phyloP scores from a whole-genome alignment of 805 yeast genomes.

The Pichia deserticola region DNA sequence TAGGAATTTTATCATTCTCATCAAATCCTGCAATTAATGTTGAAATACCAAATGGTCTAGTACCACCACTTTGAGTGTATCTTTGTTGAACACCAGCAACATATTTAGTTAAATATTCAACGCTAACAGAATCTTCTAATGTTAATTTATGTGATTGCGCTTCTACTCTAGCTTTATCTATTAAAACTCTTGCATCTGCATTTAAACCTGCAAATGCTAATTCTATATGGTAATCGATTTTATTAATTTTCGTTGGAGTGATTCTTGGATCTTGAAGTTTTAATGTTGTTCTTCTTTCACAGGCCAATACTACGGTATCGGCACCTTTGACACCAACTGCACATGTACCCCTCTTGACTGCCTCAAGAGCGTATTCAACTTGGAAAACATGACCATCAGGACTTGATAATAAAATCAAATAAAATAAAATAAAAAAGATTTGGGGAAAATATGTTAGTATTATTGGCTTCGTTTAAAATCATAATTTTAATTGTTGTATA shows the following conservation, averaged over 20 bases:
- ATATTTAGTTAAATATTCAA: slow-evolving; percentile 87
- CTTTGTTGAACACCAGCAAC: slow-evolving; percentile 98
- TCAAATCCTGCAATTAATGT: slow-evolving; percentile 96
- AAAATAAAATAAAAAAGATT: not conserved
- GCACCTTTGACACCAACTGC: slow-evolving; percentile 95
- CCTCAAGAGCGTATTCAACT: slow-evolving; percentile 96
- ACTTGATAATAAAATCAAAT: slow-evolving; percentile 29
- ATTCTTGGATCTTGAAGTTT: slow-evolving; percentile 95
- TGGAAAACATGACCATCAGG: slow-evolving; percentile 99
- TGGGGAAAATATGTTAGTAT: not conserved
- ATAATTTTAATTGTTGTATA: not conserved
- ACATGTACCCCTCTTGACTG: slow-evolving; percentile 96
- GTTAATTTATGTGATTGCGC: slow-evolving; percentile 92
- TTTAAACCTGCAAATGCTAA: slow-evolving; percentile 95
- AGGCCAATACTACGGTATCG: slow-evolving; percentile 84
- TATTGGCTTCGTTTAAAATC: not conserved
- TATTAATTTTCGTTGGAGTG: slow-evolving; percentile 90
- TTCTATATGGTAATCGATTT: slow-evolving; percentile 82
- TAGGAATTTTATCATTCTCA: slow-evolving; percentile 71
- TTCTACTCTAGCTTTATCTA: slow-evolving; percentile 92
- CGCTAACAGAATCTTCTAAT: slow-evolving; percentile 87
- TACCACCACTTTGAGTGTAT: slow-evolving; percentile 98
- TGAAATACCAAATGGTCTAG: slow-evolving; percentile 94
- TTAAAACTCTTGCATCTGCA: slow-evolving; percentile 95
- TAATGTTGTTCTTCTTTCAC: slow-evolving; percentile 92